These are phyloP conservation scores for Metschnikowia continentalis DNA, from an alignment of 805 yeast species.

Conservation along the genomic window DNA sequence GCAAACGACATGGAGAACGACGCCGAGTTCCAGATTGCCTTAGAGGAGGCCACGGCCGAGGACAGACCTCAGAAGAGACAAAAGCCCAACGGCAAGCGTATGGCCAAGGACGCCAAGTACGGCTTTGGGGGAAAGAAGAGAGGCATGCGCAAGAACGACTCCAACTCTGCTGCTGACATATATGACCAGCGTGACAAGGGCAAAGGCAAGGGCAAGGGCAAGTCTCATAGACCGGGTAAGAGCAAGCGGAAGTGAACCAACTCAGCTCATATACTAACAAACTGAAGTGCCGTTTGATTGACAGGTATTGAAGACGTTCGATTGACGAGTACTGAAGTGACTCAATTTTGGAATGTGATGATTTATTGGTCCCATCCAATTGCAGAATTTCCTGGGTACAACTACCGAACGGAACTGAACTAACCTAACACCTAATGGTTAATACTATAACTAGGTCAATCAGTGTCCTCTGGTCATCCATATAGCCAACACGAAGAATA, in stretches of 20 bases:
- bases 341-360: too few relatives aligned
- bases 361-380: too few relatives aligned
- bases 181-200: constrained; percentile 14
- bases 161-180: constrained; percentile 66
- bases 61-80: constrained; percentile 46
- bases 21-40: constrained; percentile 79
- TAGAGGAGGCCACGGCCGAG: constrained; percentile 83
- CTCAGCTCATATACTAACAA: too few relatives aligned
- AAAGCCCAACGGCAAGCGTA: constrained; percentile 60
- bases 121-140: constrained; percentile 80
- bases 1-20: constrained; percentile 66
- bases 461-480: too few relatives aligned
- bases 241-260: constrained; percentile 26
- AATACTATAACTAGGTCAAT: too few relatives aligned
- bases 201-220: constrained; percentile 13
- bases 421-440: too few relatives aligned
- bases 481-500: too few relatives aligned
- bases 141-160: constrained; percentile 66
- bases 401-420: too few relatives aligned
- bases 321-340: too few relatives aligned
- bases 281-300: too few relatives aligned
- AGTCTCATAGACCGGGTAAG: constrained; percentile 39
- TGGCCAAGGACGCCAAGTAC: constrained; percentile 67
- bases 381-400: too few relatives aligned
- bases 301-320: too few relatives aligned